Conservation (phyloP, 2,329 filamentous ascomycete genomes). For the Penicillium sp. region DNA sequence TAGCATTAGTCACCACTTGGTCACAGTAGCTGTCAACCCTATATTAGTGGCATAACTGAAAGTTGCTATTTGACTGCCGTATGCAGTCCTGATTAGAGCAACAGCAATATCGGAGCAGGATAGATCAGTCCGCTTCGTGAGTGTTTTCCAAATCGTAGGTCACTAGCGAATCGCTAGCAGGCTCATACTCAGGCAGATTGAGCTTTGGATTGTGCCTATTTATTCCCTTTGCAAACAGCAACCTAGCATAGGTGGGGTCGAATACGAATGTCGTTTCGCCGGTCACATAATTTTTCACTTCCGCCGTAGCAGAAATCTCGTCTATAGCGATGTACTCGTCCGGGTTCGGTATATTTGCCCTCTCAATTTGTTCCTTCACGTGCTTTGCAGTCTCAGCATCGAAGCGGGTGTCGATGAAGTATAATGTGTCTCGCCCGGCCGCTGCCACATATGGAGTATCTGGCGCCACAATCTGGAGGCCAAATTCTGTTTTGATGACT, state of each 20-base stretch:
- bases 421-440: slow-evolving; percentile 6
- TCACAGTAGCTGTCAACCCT: not conserved
- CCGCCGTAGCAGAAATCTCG: slow-evolving; percentile 9
- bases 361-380: slow-evolving; percentile 13
- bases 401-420: slow-evolving; percentile 13
- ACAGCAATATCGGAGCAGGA: too few species aligned
- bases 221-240: slow-evolving; percentile 13
- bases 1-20: not conserved
- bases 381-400: slow-evolving; percentile 10
- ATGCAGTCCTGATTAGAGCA: too few species aligned
- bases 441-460: slow-evolving; percentile 13
- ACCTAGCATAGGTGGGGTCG: slow-evolving; percentile 9
- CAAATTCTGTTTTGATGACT: slow-evolving; percentile 5
- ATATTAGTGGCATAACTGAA: not conserved
- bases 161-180: not conserved
- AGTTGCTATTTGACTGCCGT: too few species aligned
- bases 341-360: not conserved
- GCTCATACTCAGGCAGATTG: slow-evolving; percentile 8
- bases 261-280: slow-evolving; percentile 15
- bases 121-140: too few species aligned
- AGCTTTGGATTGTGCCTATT: slow-evolving; percentile 10
- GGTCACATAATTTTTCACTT: slow-evolving; percentile 6
- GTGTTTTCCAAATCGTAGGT: not conserved
- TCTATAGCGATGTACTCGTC: slow-evolving; percentile 14
- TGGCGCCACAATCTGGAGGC: slow-evolving; percentile 11